Evolutionary conservation across 2,329 filamentous ascomycete species (phyloP), one percentile per base, ranked within the genome.

Genomic region (Aspergillus fischeri): DNA sequence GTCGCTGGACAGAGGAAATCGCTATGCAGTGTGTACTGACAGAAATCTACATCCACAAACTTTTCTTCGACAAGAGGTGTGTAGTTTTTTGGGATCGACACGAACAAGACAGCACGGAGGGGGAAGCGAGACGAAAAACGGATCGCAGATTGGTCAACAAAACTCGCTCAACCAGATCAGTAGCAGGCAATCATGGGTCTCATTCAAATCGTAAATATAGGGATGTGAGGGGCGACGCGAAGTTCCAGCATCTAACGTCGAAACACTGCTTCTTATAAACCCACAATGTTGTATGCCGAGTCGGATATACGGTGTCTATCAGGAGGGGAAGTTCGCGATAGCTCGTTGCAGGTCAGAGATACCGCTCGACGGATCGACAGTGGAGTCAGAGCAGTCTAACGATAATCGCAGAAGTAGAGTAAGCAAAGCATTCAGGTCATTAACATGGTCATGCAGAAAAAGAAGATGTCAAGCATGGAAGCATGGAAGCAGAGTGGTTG

Each of bases 181-280:
- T 73, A 66, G 63, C 60, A 65, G 63, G 60, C 53, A 61, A 63
- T 68, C 74, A 73, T 77, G 69, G 72, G 69, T 68, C 66, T 77
- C 75, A 73, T 77, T 73, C 73, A 72, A 64, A 69, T 77, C 75
- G 72, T 77, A 70, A 77, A 24, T 25, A 65, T 65, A 52, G 61
- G 58, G 64, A 60, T 51, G 59, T 61, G 56, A 63, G 63, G 41
- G 59, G 66, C 67, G 64, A 63, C 60, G 61, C 57, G 57, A 58
- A 53, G 58, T 53, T 58, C 55, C 56, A 59, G 61, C 60, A 65
- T 65, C 59, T 56, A 61, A 58, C 59, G 61, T 62, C 53, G 53
- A 58, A 35, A 35, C 41, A n/a, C 27, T 48, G 52, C 54, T 49
- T 35, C 44, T 50, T 28, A 41, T 45, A 17, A 47, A 47, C 11